Base-by-base conservation (phyloP, 2,329 filamentous ascomycete genomes). In the Dactylella cylindrospora region DNA sequence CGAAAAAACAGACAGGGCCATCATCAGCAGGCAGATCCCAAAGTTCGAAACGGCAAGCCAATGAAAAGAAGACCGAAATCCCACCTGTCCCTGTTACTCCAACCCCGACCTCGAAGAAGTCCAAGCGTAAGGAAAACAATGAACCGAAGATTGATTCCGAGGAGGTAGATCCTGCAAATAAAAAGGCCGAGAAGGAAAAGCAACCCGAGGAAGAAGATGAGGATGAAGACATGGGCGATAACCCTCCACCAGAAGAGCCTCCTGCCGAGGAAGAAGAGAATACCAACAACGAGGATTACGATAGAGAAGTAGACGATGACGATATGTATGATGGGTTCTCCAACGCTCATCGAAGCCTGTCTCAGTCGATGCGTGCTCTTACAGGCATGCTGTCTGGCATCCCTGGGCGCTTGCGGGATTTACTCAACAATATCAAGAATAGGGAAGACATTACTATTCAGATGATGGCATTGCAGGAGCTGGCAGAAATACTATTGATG, bases 381-480 rank as follows among this genome's bases (percentile, higher is more conserved):
- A 94, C 84, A 47, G 90, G 90, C 65, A 94, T 95, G 80, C 91
- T 96, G 81, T 86, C 88, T 2, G 87, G 90, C 31, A 84, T 91
- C 57, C 85, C 88, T 17, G 80, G 83, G 31, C 84, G 90, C 66
- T 77, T 98, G 43, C 82, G 91, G 52, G 87, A 89, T 59, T 85
- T 90, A 45, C 75, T 91, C 64, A 79, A 75, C 73, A 88, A 84
- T 68, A 76, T 98, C 55, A 84, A 85, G 66, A 84, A 87, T 68
- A 91, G 90, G 71, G 88, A 91, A 39, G 89, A 96, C 66, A 82
- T 85, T 4, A 90, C 90, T 0, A 76, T 93, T 31, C 94, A 98
- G 75, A 78, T 95, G 67, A 90, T 96, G 70, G 93, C 91, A 22
- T 76, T 98, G 23, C 88, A 95, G 73, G 91, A 97, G 68, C 78